phyloP scores from a whole-genome alignment of 306 rosid genomes.

The Mucuna pruriens region DNA sequence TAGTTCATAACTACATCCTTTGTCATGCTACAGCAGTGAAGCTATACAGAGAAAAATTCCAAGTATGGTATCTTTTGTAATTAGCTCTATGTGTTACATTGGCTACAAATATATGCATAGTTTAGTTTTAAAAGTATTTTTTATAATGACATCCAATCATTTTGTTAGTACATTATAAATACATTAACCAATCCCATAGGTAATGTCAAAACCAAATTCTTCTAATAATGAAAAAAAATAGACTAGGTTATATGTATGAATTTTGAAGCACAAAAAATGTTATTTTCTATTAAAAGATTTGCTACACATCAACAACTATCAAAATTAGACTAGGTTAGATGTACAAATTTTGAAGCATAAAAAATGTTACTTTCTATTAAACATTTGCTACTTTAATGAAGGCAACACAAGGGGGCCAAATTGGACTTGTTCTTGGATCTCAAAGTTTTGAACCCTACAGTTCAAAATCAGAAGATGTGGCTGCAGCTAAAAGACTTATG shows the following conservation, averaged over 20 bases:
- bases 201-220: not conserved
- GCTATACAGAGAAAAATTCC: constrained; percentile 41
- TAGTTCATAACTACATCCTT: constrained; percentile 45
- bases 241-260: not conserved
- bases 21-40: constrained; percentile 43
- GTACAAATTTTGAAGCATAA: not conserved
- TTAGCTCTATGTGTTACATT: not conserved
- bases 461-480: constrained; percentile 36
- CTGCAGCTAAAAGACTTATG: constrained; percentile 42
- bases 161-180: not conserved
- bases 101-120: not conserved
- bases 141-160: not conserved
- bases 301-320: not conserved
- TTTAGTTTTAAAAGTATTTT: not conserved
- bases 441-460: constrained; percentile 38
- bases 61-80: constrained; percentile 21
- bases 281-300: not conserved
- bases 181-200: not conserved
- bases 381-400: not conserved
- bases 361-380: not conserved
- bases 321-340: not conserved
- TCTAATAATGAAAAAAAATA: too few species aligned
- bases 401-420: constrained; percentile 52
- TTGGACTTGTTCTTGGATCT: constrained; percentile 46
- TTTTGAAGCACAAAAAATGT: not conserved